A percentile compares a stretch with the other conserved stretches of the same genome.
phyloP scores from a whole-genome alignment of 495 filamentous ascomycete genomes.

The Neurospora sp. region DNA sequence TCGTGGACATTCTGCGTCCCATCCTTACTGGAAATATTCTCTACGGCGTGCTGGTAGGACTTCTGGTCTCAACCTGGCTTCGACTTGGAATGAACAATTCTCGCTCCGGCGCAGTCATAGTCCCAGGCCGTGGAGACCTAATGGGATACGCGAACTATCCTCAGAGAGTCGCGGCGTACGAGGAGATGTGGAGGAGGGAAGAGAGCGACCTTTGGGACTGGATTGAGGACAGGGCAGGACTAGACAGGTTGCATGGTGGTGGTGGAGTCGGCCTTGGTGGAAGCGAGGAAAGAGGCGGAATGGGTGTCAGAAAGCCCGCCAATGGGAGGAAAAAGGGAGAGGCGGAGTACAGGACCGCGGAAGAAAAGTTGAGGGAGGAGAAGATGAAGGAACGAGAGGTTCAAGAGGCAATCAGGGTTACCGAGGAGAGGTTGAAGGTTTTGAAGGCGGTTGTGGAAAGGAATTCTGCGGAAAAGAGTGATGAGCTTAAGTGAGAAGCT shows the following conservation, averaged over 20 bases:
- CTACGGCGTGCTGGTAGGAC: conserved; percentile 47
- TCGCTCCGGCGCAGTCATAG: background rate
- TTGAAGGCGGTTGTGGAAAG: conserved; percentile 62
- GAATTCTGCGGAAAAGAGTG: conserved; percentile 14
- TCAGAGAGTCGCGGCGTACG: conserved; percentile 73
- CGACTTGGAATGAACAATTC: conserved; percentile 30
- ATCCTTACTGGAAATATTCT: conserved; percentile 61
- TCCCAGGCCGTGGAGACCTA: conserved; percentile 17
- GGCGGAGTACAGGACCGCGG: conserved; percentile 36
- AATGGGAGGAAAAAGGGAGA: conserved; percentile 8
- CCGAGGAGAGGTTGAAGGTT: conserved; percentile 67
- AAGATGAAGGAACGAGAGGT: conserved; percentile 73
- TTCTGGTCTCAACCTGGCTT: conserved; percentile 49
- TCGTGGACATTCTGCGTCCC: conserved; percentile 58
- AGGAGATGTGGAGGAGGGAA: conserved; percentile 84
- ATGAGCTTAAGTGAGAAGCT: background rate
- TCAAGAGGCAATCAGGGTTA: conserved; percentile 72
- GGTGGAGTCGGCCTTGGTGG: conserved; percentile 19
- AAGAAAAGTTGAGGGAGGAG: conserved; percentile 52
- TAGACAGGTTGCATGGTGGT: conserved; percentile 50
- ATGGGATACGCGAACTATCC: conserved; percentile 37
- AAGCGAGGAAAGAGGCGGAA: conserved; percentile 11
- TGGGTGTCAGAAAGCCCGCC: background rate
- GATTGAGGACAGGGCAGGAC: conserved; percentile 79
- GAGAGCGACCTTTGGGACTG: conserved; percentile 92